phyloP scores from a whole-genome alignment of 768 basidiomycete genomes.

The Postia placenta region DNA sequence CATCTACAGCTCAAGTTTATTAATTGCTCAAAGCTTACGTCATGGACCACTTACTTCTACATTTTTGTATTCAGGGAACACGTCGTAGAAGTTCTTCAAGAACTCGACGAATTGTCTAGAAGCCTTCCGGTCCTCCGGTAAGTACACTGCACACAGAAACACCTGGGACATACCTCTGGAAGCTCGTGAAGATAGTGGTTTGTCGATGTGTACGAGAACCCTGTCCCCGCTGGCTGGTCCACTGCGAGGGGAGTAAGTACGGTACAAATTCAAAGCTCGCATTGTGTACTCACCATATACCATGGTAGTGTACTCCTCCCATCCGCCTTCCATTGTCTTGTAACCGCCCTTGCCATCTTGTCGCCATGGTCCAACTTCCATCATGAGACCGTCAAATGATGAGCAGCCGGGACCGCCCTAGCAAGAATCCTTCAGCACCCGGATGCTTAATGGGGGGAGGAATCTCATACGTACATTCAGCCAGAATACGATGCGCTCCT shows the following conservation, averaged over 20 bases:
- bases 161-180: slow-evolving; percentile 42
- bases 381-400: slow-evolving; percentile 94
- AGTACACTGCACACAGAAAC: background rate
- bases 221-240: slow-evolving; percentile 96
- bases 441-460: too few species aligned
- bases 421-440: background rate
- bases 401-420: slow-evolving; percentile 97
- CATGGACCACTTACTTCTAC: slow-evolving; percentile 61
- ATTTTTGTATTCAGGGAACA: slow-evolving; percentile 83
- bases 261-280: background rate
- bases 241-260: slow-evolving; percentile 41
- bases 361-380: slow-evolving; percentile 96
- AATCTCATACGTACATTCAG: slow-evolving; percentile 83
- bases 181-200: slow-evolving; percentile 81
- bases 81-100: slow-evolving; percentile 76
- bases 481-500: slow-evolving; percentile 90
- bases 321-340: slow-evolving; percentile 75
- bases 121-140: slow-evolving; percentile 41
- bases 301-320: slow-evolving; percentile 96
- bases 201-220: slow-evolving; percentile 85
- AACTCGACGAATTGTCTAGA: slow-evolving; percentile 78
- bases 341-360: slow-evolving; percentile 69
- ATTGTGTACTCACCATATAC: slow-evolving; percentile 67
- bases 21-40: slow-evolving; percentile 1
- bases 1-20: slow-evolving; percentile 47